A percentile compares a stretch with the other conserved stretches of the same genome.
Conservation (phyloP, 2,329 filamentous ascomycete species). For the Teratosphaeria zuluensis region DNA sequence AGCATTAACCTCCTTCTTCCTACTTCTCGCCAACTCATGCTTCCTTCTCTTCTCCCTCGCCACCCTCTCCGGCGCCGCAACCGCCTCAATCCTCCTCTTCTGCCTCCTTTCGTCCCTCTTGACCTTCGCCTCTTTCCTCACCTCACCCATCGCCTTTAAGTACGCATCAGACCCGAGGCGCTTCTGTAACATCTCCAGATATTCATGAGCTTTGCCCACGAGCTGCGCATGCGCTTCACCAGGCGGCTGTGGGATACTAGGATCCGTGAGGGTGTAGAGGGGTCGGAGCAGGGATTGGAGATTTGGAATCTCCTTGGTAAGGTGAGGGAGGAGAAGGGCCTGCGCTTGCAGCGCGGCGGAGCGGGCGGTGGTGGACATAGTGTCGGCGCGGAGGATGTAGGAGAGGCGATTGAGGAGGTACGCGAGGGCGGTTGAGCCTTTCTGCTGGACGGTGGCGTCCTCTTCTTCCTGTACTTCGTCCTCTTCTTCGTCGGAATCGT, state of each 20-base stretch:
- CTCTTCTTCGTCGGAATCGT: constrained; percentile 32
- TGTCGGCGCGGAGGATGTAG: constrained; percentile 66
- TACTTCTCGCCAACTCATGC: constrained; percentile 73
- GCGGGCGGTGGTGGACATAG: constrained; percentile 53
- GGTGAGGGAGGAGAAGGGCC: constrained; percentile 54
- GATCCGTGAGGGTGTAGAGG: constrained; percentile 76
- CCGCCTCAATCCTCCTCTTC: constrained; percentile 84
- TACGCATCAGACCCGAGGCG: constrained; percentile 74
- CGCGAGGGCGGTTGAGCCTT: constrained; percentile 37
- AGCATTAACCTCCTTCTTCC: constrained; percentile 66
- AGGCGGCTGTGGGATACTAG: constrained; percentile 49
- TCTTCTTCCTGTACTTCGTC: constrained; percentile 32
- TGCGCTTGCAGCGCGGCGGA: constrained; percentile 64
- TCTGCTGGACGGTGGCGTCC: constrained; percentile 10
- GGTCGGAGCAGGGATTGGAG: constrained; percentile 57
- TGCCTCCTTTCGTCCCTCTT: constrained; percentile 63
- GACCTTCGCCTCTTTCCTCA: constrained; percentile 62
- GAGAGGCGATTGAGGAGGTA: constrained; percentile 74
- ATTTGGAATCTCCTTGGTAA: constrained; percentile 48
- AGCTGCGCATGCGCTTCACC: constrained; percentile 57
- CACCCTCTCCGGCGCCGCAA: constrained; percentile 69
- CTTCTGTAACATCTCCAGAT: constrained; percentile 74
- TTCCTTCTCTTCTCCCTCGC: constrained; percentile 73
- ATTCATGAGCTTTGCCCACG: constrained; percentile 60
- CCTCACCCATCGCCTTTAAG: constrained; percentile 60